A percentile compares a stretch with the other conserved stretches of the same genome.
These are phyloP conservation scores for Aspergillus sp. DNA, from an alignment of 2,329 filamentous ascomycete species.

Conservation along the genomic window DNA sequence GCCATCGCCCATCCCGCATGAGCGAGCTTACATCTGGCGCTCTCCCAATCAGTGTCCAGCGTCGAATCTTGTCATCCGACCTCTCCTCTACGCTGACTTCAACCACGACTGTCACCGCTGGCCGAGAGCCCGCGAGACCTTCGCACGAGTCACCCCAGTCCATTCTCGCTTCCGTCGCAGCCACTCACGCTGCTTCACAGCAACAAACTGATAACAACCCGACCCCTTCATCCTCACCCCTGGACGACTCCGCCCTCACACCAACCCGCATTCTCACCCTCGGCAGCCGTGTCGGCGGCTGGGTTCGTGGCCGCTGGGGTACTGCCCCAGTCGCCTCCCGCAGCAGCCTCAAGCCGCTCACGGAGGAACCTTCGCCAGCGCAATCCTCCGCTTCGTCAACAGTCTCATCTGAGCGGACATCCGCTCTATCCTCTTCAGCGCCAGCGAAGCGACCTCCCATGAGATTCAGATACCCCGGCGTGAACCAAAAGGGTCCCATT, in stretches of 20 bases:
- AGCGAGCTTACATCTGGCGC: slow-evolving; percentile 57
- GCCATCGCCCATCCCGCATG: slow-evolving; percentile 75
- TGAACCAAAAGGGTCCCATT: slow-evolving; percentile 78
- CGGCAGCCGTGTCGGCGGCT: slow-evolving; percentile 64
- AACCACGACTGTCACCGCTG: slow-evolving; percentile 40
- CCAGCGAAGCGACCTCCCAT: slow-evolving; percentile 19
- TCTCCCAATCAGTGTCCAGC: slow-evolving; percentile 47
- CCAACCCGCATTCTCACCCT: slow-evolving; percentile 42
- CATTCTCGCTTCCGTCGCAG: slow-evolving; percentile 44
- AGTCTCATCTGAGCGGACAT: slow-evolving; percentile 66
- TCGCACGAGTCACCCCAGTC: slow-evolving; percentile 35
- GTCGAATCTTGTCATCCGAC: slow-evolving; percentile 52
- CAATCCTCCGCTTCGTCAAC: slow-evolving; percentile 24
- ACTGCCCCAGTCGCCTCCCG: slow-evolving; percentile 47
- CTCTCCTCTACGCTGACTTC: slow-evolving; percentile 46
- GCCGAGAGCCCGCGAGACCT: slow-evolving; percentile 31
- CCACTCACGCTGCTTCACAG: slow-evolving; percentile 21
- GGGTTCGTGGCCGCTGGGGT: slow-evolving; percentile 69
- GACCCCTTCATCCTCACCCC: slow-evolving; percentile 28
- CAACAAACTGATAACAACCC: slow-evolving; percentile 25
- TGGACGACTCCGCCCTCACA: slow-evolving; percentile 28
- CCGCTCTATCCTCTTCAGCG: slow-evolving; percentile 66
- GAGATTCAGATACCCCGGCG: slow-evolving; percentile 64
- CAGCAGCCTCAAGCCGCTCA: slow-evolving; percentile 12
- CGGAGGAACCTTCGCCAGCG: slow-evolving; percentile 9